Percentiles rank a stretch among this genome's conserved stretches.
Conservation (phyloP, 331 rosid species). For the Stylosanthes scabra region DNA sequence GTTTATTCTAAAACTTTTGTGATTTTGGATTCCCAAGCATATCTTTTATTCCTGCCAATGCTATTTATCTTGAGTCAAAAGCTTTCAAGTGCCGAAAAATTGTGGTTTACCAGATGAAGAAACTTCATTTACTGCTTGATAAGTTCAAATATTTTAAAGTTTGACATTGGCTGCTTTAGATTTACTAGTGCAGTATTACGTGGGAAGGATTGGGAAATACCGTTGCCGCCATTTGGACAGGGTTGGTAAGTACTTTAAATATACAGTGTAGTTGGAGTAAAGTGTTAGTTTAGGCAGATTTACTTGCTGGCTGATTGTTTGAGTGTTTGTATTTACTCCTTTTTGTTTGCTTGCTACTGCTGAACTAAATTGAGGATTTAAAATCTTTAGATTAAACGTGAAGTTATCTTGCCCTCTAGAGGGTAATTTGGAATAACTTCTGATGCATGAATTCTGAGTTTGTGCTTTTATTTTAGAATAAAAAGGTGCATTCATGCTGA, state of each 20-base stretch:
- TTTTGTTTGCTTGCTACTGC: slow-evolving; percentile 15
- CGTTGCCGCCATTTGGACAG: slow-evolving; percentile 96
- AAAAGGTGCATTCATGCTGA: background rate
- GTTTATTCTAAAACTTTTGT: too few relatives aligned
- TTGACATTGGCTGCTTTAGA: slow-evolving; percentile 50
- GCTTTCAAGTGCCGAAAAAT: too few relatives aligned
- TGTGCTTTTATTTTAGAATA: background rate
- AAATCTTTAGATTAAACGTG: background rate
- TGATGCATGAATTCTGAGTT: background rate
- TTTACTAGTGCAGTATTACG: slow-evolving; percentile 92
- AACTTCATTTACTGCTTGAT: background rate
- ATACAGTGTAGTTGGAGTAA: slow-evolving; percentile 26
- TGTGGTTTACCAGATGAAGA: background rate
- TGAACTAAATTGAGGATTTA: background rate
- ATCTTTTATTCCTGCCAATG: too few relatives aligned
- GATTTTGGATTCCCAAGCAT: too few relatives aligned
- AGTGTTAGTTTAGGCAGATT: slow-evolving; percentile 5
- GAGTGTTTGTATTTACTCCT: background rate
- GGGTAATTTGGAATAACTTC: background rate
- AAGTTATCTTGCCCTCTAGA: background rate
- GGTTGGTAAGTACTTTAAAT: slow-evolving; percentile 82
- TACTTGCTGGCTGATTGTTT: background rate
- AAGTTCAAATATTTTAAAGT: background rate
- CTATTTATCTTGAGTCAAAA: too few relatives aligned
- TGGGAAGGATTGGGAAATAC: slow-evolving; percentile 88